Conservation (phyloP, 495 filamentous ascomycete species). For the Hyaloscypha variabilis region DNA sequence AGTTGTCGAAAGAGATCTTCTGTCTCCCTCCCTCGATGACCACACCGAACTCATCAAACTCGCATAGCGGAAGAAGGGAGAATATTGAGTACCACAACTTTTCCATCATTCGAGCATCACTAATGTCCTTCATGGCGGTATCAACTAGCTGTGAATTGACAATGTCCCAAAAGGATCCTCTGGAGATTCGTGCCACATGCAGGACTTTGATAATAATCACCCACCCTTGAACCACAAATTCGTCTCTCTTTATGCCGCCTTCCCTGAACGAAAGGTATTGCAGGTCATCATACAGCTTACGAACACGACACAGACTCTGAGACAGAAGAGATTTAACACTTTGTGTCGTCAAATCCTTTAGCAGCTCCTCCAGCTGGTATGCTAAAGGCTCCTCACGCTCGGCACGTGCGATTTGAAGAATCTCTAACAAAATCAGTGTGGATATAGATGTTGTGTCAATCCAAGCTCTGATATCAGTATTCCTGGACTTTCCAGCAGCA, state of each 20-base stretch:
- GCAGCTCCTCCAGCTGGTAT: slow-evolving; percentile 42
- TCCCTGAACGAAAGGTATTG: slow-evolving; percentile 58
- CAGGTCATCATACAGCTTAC: slow-evolving; percentile 64
- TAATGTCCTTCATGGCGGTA: slow-evolving; percentile 33
- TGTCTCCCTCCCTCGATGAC: slow-evolving; percentile 59
- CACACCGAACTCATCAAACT: slow-evolving; percentile 72
- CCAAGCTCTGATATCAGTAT: slow-evolving; percentile 15
- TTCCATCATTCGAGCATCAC: slow-evolving; percentile 65
- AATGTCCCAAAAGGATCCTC: slow-evolving; percentile 59
- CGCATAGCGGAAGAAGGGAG: slow-evolving; percentile 71
- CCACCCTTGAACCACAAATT: slow-evolving; percentile 63
- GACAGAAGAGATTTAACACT: slow-evolving; percentile 46
- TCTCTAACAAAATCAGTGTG: slow-evolving; percentile 34
- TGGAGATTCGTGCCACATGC: slow-evolving; percentile 45
- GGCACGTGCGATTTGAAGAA: slow-evolving; percentile 39
- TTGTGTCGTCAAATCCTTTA: slow-evolving; percentile 40
- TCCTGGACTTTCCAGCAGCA: background rate
- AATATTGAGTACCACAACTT: slow-evolving; percentile 73
- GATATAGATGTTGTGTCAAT: slow-evolving; percentile 35
- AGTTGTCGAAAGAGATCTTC: slow-evolving; percentile 62
- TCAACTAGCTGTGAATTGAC: slow-evolving; percentile 48
- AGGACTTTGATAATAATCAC: slow-evolving; percentile 67
- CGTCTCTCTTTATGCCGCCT: slow-evolving; percentile 63
- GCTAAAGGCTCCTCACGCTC: slow-evolving; percentile 33
- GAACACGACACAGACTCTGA: slow-evolving; percentile 54